Evolutionary conservation across 495 filamentous ascomycete species (phyloP).

Genomic region (Penicillium daleae): DNA sequence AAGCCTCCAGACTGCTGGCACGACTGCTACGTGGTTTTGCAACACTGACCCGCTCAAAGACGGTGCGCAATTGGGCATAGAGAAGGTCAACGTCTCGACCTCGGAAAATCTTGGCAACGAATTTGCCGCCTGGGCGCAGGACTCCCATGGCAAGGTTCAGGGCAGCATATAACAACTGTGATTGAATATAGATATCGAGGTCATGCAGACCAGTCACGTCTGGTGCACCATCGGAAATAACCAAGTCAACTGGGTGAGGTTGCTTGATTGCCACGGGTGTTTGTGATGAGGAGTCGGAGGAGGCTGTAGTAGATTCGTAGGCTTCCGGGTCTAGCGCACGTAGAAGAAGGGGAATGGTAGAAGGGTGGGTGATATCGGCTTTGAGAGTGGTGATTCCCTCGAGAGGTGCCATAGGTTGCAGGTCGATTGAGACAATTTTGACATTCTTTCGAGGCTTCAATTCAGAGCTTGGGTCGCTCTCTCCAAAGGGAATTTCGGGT

Average conservation of each 20-base stretch:
- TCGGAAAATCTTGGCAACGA: slow-evolving; percentile 97
- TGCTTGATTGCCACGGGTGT: slow-evolving; percentile 46
- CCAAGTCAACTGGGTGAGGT: slow-evolving; percentile 81
- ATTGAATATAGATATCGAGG: slow-evolving; percentile 96
- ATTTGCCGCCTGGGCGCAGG: slow-evolving; percentile 88
- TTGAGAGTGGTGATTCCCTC: slow-evolving; percentile 88
- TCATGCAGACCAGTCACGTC: slow-evolving; percentile 97
- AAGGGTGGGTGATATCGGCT: slow-evolving; percentile 96
- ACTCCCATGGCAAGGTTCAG: slow-evolving; percentile 91
- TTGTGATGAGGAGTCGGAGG: slow-evolving; percentile 24
- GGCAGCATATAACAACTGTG: slow-evolving; percentile 90
- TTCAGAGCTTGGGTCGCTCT: slow-evolving; percentile 37
- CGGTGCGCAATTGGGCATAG: slow-evolving; percentile 86
- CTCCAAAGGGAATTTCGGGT: slow-evolving; percentile 28
- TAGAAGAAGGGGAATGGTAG: slow-evolving; percentile 85
- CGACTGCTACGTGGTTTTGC: slow-evolving; percentile 91
- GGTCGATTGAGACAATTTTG: slow-evolving; percentile 92
- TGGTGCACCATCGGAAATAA: slow-evolving; percentile 92
- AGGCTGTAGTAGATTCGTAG: slow-evolving; percentile 56
- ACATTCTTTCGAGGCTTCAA: slow-evolving; percentile 70
- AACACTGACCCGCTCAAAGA: slow-evolving; percentile 85
- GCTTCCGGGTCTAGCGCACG: slow-evolving; percentile 79
- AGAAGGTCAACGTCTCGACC: slow-evolving; percentile 90
- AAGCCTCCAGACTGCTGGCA: slow-evolving; percentile 94
- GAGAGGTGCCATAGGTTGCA: slow-evolving; percentile 93